A percentile compares a stretch with the other conserved stretches of the same genome.
Conservation (phyloP, 208 protist species). For the Leishmania tarentolae region DNA sequence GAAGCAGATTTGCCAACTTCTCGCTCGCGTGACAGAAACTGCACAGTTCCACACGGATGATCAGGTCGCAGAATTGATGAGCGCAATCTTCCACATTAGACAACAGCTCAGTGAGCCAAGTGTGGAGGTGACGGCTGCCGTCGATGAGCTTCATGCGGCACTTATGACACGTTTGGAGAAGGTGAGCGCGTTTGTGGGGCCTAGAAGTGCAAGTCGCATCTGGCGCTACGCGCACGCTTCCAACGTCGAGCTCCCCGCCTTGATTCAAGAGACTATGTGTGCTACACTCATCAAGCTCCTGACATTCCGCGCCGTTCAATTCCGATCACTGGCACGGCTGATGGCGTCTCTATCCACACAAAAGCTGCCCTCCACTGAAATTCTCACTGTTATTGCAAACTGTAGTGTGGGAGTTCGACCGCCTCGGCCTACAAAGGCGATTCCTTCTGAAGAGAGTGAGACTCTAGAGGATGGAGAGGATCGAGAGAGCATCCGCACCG, state of each 20-base stretch:
- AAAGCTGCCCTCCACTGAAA: conserved; percentile 35
- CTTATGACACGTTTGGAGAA: conserved; percentile 62
- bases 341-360: conserved; percentile 24
- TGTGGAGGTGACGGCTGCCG: conserved; percentile 34
- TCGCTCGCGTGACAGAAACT: conserved; percentile 55
- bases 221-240: conserved; percentile 28
- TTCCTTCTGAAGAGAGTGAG: not conserved
- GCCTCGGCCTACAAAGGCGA: conserved; percentile 29
- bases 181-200: conserved; percentile 42
- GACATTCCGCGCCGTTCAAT: conserved; percentile 24
- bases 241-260: conserved; percentile 41
- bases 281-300: conserved; percentile 35
- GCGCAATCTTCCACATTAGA: conserved; percentile 31
- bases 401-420: conserved; percentile 61
- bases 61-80: conserved; percentile 62
- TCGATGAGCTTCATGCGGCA: conserved; percentile 38
- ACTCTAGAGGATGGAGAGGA: conserved; percentile 16
- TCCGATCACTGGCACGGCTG: conserved; percentile 28
- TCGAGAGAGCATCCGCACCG: conserved; percentile 22
- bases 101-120: conserved; percentile 16
- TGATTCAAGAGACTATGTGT: conserved; percentile 39
- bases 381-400: conserved; percentile 49
- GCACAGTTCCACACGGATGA: conserved; percentile 68
- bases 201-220: conserved; percentile 33
- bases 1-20: conserved; percentile 47